Percentiles rank a stretch among this genome's conserved stretches.
phyloP scores from a whole-genome alignment of 108 stramenopile species.

The Nitzschia sp. region DNA sequence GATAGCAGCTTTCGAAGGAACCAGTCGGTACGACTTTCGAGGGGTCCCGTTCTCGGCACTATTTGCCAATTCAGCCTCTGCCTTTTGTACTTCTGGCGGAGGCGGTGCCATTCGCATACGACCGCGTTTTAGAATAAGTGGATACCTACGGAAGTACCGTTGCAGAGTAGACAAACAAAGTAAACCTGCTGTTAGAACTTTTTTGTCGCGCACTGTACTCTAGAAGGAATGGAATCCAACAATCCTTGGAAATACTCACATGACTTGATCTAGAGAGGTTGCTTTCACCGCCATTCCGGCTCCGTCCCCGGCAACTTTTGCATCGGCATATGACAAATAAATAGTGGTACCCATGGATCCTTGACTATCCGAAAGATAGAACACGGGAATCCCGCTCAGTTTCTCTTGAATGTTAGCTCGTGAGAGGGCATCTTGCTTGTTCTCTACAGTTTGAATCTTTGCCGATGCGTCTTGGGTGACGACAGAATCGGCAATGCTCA shows the following conservation, averaged over 20 bases:
- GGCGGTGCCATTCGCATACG: constrained; percentile 40
- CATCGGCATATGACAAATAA: constrained; percentile 50
- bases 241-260: constrained; percentile 35
- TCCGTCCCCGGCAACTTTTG: constrained; percentile 18
- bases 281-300: constrained; percentile 34
- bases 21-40: constrained; percentile 24
- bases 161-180: too few relatives aligned
- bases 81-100: constrained; percentile 38
- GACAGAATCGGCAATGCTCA: constrained; percentile 45
- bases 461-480: constrained; percentile 46
- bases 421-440: constrained; percentile 38
- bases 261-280: constrained; percentile 57
- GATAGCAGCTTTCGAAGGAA: constrained; percentile 41
- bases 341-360: constrained; percentile 35
- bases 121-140: constrained; percentile 50
- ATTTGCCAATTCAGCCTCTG: constrained; percentile 11
- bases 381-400: constrained; percentile 49
- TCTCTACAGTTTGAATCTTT: constrained; percentile 30
- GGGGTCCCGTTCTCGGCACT: neutral
- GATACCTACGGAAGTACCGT: constrained; percentile 25
- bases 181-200: too few relatives aligned
- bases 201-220: too few relatives aligned
- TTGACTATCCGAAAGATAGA: constrained; percentile 27
- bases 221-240: too few relatives aligned
- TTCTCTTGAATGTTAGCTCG: constrained; percentile 50